Conservation (phyloP, 208 protist genomes). For the Porcisia hertigi region DNA sequence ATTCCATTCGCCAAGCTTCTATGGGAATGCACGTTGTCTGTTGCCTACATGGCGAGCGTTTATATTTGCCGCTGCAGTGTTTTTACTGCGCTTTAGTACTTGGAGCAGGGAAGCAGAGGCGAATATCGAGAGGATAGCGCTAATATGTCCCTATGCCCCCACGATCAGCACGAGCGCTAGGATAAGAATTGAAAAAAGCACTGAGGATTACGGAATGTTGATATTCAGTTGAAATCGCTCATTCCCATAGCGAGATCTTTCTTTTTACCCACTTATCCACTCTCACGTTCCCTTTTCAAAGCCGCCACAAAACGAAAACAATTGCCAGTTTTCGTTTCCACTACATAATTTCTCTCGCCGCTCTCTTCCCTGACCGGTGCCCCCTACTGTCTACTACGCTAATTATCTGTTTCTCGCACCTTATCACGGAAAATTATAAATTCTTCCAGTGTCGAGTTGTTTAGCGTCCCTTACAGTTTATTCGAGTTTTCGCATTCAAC, state of each 20-base stretch:
- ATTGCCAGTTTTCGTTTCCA: no score
- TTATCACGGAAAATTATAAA: no score
- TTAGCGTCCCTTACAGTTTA: neutral
- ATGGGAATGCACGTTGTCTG: neutral
- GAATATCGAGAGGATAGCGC: no score
- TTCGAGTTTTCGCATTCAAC: no score
- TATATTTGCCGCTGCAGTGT: neutral
- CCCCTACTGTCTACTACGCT: neutral
- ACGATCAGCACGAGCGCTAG: neutral
- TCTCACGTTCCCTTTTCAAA: no score
- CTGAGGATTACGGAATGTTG: neutral
- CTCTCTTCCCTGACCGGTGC: no score
- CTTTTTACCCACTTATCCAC: neutral
- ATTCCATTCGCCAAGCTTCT: neutral
- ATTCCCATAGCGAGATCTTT: neutral
- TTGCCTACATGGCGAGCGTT: neutral
- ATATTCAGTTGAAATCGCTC: neutral
- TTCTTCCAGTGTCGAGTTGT: neutral
- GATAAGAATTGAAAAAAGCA: neutral
- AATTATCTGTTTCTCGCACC: neutral
- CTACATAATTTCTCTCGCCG: no score
- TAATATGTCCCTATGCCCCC: neutral
- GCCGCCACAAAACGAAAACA: no score
- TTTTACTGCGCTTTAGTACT: neutral
- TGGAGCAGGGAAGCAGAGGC: neutral